Evolutionary conservation across 306 rosid species (phyloP).

Genomic region (Abrus precatorius): DNA sequence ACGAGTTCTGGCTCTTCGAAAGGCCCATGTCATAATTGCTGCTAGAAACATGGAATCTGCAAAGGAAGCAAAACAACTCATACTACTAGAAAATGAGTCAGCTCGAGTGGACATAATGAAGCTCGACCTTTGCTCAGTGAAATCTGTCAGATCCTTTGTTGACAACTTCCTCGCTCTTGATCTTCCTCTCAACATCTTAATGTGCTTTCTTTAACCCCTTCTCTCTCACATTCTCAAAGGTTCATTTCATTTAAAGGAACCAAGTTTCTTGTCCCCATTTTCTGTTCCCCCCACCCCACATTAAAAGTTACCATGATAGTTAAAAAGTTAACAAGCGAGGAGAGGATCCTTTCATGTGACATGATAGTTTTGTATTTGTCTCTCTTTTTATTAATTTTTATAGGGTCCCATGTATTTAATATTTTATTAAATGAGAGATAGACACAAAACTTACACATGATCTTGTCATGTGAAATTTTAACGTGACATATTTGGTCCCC

Average conservation of each 20-base stretch:
- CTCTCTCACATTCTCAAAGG: background rate
- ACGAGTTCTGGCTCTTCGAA: conserved; percentile 73
- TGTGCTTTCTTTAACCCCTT: conserved; percentile 54
- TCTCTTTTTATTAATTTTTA: no score
- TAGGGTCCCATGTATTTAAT: no score
- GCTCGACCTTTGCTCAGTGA: conserved; percentile 78
- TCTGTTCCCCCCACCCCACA: background rate
- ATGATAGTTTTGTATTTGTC: no score
- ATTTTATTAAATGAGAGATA: no score
- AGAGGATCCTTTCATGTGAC: no score
- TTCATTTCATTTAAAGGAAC: background rate
- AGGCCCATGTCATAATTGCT: conserved; percentile 76
- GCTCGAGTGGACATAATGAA: conserved; percentile 72
- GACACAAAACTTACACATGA: no score
- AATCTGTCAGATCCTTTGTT: conserved; percentile 71
- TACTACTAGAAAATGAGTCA: conserved; percentile 52
- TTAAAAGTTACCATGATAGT: no score
- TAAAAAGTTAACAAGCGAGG: background rate
- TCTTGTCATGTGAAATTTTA: no score
- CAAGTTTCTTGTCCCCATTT: background rate
- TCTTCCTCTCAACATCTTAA: conserved; percentile 90
- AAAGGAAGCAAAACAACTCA: conserved; percentile 66
- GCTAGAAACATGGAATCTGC: conserved; percentile 83
- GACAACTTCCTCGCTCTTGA: conserved; percentile 67
- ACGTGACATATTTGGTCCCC: no score